These are phyloP conservation scores for Trametes meyenii DNA, from an alignment of 768 basidiomycete genomes.

Conservation along the genomic window DNA sequence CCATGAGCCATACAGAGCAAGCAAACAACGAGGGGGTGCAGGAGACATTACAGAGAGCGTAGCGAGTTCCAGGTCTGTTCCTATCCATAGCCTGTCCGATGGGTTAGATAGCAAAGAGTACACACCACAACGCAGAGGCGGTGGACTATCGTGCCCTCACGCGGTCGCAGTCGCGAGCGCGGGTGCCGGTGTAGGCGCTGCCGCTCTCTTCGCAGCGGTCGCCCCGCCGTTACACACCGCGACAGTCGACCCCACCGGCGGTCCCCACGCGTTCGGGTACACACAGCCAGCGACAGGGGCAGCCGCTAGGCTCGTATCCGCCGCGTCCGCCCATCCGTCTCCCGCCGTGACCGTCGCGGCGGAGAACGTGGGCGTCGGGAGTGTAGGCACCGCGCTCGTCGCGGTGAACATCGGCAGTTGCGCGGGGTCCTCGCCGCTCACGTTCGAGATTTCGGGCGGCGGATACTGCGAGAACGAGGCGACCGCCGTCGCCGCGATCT, in stretches of 20 bases:
- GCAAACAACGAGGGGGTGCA: background rate
- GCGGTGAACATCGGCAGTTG: conserved; percentile 67
- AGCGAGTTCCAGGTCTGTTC: conserved; percentile 2
- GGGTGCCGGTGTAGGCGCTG: conserved; percentile 4
- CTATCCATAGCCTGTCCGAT: background rate
- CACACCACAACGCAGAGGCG: background rate
- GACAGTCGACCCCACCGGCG: conserved; percentile 21
- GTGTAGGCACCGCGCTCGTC: conserved; percentile 57
- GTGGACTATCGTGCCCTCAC: background rate
- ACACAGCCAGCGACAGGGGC: conserved; percentile 63
- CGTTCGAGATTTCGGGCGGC: conserved; percentile 51
- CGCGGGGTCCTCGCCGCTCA: conserved; percentile 39
- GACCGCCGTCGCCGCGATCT: conserved; percentile 45
- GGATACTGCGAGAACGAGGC: conserved; percentile 56
- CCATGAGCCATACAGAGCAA: background rate
- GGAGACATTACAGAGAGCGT: background rate
- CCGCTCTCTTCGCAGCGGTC: background rate
- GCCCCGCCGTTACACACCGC: conserved; percentile 28
- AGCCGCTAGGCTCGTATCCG: conserved; percentile 55
- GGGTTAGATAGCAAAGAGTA: background rate
- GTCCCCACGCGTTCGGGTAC: conserved; percentile 61
- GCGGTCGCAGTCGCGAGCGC: background rate
- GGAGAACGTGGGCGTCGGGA: conserved; percentile 59
- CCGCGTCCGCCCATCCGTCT: conserved; percentile 61
- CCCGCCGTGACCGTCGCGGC: conserved; percentile 38